Evolutionary conservation across 2,329 filamentous ascomycete genomes (phyloP).

Genomic region (Aspergillus nomiae): DNA sequence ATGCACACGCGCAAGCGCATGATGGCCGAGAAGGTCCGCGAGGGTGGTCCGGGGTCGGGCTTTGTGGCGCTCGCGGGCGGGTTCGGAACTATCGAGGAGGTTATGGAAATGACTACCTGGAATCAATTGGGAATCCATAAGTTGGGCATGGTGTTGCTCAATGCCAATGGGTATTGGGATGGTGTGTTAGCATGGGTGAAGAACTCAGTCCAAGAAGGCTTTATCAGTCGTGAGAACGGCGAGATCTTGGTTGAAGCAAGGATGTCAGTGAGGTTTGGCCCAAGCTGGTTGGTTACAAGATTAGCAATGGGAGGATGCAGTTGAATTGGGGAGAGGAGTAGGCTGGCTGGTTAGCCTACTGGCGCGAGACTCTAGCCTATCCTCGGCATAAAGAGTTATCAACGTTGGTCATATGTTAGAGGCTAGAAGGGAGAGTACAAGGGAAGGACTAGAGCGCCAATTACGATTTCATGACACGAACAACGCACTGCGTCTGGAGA

Average conservation of each 20-base stretch:
- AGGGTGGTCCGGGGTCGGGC: constrained; percentile 77
- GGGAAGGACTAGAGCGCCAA: background rate
- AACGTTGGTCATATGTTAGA: constrained; percentile 70
- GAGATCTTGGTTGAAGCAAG: constrained; percentile 78
- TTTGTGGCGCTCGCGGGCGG: constrained; percentile 89
- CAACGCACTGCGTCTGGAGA: background rate
- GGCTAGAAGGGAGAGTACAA: background rate
- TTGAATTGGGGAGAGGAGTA: constrained; percentile 1
- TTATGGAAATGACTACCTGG: constrained; percentile 93
- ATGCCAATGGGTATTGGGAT: constrained; percentile 90
- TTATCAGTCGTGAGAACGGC: constrained; percentile 70
- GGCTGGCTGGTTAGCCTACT: background rate
- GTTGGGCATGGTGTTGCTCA: constrained; percentile 76
- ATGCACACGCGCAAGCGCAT: constrained; percentile 96
- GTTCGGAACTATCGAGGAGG: constrained; percentile 93
- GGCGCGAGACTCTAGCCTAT: background rate
- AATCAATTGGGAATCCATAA: constrained; percentile 94
- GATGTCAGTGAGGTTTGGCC: constrained; percentile 67
- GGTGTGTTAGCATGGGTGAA: constrained; percentile 80
- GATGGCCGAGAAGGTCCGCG: constrained; percentile 89
- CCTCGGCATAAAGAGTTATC: constrained; percentile 76
- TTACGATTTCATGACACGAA: background rate
- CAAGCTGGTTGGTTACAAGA: background rate
- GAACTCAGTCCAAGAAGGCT: constrained; percentile 73
- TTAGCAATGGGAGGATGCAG: constrained; percentile 2